phyloP scores from a whole-genome alignment of 2,329 filamentous ascomycete species.

The Parafenestella ontariensis region DNA sequence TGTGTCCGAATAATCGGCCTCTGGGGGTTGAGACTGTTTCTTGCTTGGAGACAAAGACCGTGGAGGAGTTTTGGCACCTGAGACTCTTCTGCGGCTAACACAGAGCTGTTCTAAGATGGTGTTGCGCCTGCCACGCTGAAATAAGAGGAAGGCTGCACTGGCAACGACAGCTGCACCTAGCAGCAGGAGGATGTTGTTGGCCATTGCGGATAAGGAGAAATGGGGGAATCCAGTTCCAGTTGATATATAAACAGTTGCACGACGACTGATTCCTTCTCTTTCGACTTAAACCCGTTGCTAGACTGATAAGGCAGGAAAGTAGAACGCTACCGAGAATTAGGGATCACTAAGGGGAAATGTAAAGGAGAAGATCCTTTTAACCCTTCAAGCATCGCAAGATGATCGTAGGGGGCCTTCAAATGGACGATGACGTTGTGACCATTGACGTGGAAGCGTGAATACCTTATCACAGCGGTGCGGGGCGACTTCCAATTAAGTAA shows the following conservation, averaged over 20 bases:
- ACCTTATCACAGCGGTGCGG: conserved; percentile 20
- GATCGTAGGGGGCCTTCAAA: neutral
- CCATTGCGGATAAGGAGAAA: conserved; percentile 6
- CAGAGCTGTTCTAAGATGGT: conserved; percentile 50
- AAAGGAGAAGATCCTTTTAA: neutral
- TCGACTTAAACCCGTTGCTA: neutral
- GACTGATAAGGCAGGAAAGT: neutral
- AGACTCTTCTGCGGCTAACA: conserved; percentile 51
- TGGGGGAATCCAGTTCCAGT: neutral
- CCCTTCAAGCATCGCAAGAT: neutral
- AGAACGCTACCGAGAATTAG: neutral
- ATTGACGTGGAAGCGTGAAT: neutral
- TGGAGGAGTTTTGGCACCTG: conserved; percentile 60
- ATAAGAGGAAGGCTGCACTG: conserved; percentile 34
- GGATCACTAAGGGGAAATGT: neutral
- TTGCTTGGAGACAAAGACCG: conserved; percentile 61
- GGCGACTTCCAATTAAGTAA: conserved; percentile 16
- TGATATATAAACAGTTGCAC: neutral
- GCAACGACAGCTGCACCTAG: conserved; percentile 42
- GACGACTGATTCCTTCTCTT: neutral
- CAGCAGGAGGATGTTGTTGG: conserved; percentile 31
- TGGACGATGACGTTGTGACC: conserved; percentile 4
- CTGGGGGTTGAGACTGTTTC: conserved; percentile 39
- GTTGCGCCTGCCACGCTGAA: conserved; percentile 48
- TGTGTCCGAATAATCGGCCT: conserved; percentile 51